Evolutionary conservation across 768 basidiomycete genomes (phyloP), one percentile per base, ranked within the genome.

Genomic region (Atractiella rhizophila): DNA sequence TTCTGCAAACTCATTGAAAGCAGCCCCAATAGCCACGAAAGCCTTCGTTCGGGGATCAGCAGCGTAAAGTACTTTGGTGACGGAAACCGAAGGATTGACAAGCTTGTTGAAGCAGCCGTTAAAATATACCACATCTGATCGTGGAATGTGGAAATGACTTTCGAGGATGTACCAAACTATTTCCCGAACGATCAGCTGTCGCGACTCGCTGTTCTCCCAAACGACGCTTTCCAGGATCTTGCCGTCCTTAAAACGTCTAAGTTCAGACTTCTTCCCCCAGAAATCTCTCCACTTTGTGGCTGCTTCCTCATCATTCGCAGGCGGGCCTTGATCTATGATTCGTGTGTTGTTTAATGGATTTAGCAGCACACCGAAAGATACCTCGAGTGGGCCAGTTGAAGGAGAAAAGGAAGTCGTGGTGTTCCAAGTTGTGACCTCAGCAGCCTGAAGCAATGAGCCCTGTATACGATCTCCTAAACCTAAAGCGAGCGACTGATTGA

Each of bases 201-300:
- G 73, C n/a, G 34, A 28, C 11, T 48, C 43, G 10, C 69, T 67
- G 7, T 81, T 70, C 16, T 91, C 76, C 91, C 91, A 98, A 3
- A 96, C 85, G n/a, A 94, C 82, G 49, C 77, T 81, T 58, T 94
- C 83, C 5, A 68, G 54, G 46, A 96, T 94, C 15, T 75, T 68
- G 1, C 88, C 88, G 51, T 98, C 86, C 58, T 94, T 86, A 65
- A 98, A 98, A 28, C 86, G 69, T 5, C 91, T 68, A 15, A 94
- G 63, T 54, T 96, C 88, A 0, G 85, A 74, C 57, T 83, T 88
- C 28, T 69, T 63, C 0, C 86, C 88, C 91, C 91, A 98, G 49
- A 96, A 63, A 5, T 70, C 67, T 19, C 74, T 70, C 65, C 91
- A 98, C 3, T 62, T 64, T 33, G 66, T 59, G 23, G 53, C 54